Conservation (phyloP, 495 filamentous ascomycete genomes). For the Neurospora tetrasperma region DNA sequence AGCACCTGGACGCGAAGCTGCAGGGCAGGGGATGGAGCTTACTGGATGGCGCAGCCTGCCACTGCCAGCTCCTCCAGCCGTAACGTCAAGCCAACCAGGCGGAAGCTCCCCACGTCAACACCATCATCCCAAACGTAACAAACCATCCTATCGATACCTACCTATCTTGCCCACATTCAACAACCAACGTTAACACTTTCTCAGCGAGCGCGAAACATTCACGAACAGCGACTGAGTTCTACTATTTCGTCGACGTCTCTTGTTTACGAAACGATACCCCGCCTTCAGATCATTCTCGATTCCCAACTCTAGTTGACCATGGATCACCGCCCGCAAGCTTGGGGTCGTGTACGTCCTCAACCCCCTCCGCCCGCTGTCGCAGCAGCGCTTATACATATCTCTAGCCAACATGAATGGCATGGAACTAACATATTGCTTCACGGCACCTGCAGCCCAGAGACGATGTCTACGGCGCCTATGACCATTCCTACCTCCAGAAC, state of each 20-base stretch:
- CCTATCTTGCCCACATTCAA: not conserved
- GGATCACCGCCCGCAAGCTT: conserved; percentile 93
- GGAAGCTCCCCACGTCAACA: conserved; percentile 10
- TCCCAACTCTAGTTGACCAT: conserved; percentile 35
- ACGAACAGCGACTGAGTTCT: not conserved
- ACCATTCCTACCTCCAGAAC: conserved; percentile 66
- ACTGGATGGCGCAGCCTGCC: conserved; percentile 4
- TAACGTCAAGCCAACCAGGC: conserved; percentile 15
- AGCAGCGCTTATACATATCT: not conserved
- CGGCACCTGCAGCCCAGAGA: conserved; percentile 61
- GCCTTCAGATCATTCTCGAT: conserved; percentile 5
- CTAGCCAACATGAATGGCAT: not conserved
- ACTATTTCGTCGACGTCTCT: not conserved
- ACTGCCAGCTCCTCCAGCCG: conserved; percentile 16
- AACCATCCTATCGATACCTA: not conserved
- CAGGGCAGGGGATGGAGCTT: conserved; percentile 4
- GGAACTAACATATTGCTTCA: conserved; percentile 2
- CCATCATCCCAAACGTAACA: conserved; percentile 2
- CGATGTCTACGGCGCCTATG: conserved; percentile 91
- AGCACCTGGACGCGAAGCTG: conserved; percentile 33
- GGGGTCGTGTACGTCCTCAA: conserved; percentile 71
- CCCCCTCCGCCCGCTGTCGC: not conserved
- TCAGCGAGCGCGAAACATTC: not conserved
- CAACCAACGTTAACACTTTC: not conserved
- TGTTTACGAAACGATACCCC: not conserved